Evolutionary conservation across 1,284 basidiomycete species (phyloP), one percentile per base, ranked within the genome.

Genomic region (Irpex sp.): DNA sequence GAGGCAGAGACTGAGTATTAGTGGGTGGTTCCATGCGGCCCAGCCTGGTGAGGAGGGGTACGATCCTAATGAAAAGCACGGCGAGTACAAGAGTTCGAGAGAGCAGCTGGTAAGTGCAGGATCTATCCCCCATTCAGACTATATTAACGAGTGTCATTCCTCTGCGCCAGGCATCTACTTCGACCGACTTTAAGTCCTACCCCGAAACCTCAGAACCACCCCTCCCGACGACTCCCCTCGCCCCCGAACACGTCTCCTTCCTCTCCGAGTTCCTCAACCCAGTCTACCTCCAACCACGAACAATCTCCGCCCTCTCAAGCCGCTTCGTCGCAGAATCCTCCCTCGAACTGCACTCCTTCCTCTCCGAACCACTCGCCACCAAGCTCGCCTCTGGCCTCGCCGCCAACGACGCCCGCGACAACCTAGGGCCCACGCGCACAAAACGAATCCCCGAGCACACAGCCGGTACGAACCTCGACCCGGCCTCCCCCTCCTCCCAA

Each of bases 1-100:
- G 0, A 77, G 88, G 43, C 82, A 89, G 73, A 79, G 94, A 54
- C 77, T 98, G 65, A 95, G 93, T 70, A 93, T 99, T 69, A 95
- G 92, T 67, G 97, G 97, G 5, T 99, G 97, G 95, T 97, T 97
- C 81, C 97, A 99, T 75, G 88, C 90, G 17, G 90, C 94, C 0
- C 89, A 97, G 71, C 87, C 92, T 66, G 95, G 93, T 17, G 97
- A 99, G 75, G 90, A 94, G 57, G 95, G 93, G 0, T 95, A 93
- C 72, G 82, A 87, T 60, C 76, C 80, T 0, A 84, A 86, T 62
- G 61, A 68, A 8, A 65, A 72, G 31, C 64, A 64, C 15, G 77
- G 76, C 63, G 81, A 81, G 63, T 65, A 79, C 56, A 87, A 87
- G 76, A 92, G 86, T 72, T 93, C 91, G 17, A 83, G 87, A 66